Percentiles rank a stretch among this genome's conserved stretches.
phyloP scores from a whole-genome alignment of 805 yeast species.

The Debaryomyces maramus region DNA sequence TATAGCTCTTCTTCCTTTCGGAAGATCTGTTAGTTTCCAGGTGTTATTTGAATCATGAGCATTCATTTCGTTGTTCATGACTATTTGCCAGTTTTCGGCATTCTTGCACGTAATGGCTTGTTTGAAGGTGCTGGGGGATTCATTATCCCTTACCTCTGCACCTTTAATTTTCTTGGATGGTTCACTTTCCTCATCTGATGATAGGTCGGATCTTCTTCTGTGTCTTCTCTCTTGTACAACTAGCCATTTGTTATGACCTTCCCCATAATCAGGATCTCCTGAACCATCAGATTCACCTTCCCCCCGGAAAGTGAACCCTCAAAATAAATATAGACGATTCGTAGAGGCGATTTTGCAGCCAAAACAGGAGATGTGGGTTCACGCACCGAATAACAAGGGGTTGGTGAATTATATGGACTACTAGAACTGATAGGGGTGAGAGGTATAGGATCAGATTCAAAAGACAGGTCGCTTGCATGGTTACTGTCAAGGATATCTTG shows the following conservation, averaged over 20 bases:
- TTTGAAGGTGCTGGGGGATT: too few relatives aligned
- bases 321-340: background rate
- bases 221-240: background rate
- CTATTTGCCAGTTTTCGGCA: too few relatives aligned
- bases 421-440: too few relatives aligned
- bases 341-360: background rate
- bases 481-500: too few relatives aligned
- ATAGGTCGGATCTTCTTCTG: background rate
- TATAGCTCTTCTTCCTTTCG: background rate
- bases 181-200: background rate
- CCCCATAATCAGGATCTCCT: background rate
- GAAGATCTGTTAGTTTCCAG: background rate
- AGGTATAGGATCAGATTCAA: too few relatives aligned
- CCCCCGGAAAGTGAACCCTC: background rate
- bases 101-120: too few relatives aligned
- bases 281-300: too few relatives aligned
- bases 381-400: background rate
- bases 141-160: too few relatives aligned
- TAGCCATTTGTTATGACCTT: background rate
- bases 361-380: background rate
- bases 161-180: background rate
- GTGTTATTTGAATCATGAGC: background rate
- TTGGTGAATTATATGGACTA: too few relatives aligned
- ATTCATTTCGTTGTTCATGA: too few relatives aligned
- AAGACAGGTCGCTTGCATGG: too few relatives aligned